Evolutionary conservation across 352 stramenopile genomes (phyloP), one percentile per base, ranked within the genome.

Genomic region (Blastocystis sp.): DNA sequence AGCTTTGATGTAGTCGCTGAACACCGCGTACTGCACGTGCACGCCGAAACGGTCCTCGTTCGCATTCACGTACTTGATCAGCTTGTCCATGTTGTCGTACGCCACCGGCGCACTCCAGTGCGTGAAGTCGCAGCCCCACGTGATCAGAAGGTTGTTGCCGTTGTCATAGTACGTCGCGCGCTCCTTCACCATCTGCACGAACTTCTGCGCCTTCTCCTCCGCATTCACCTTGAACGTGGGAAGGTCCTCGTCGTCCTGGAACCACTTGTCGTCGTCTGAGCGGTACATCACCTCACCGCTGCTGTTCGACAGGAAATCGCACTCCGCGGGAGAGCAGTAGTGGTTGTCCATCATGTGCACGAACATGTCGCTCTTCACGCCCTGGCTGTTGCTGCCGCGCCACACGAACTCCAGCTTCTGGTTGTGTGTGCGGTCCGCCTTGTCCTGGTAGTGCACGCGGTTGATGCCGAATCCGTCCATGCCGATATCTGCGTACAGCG

Each of bases 391-490:
- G 86, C 92, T 94, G 11, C 92, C 89, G 48, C 93, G 91, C 96
- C 96, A 98, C 61, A 98, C 90, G 54, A 97, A 96, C 90, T 98
- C 96, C 78, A 96, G 87, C 49, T 94, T 89, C 67, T 92, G 92
- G 73, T 92, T 90, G 4, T 90, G 88, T 36, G 92, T 95, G 18
- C 95, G 91, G 72, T 93, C 89, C 46, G 89, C 88, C 72, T 96
- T 94, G 90, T 98, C 95, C 85, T 98, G 92, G 88, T 97, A 97
- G 90, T 99, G 94, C 51, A 98, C 98, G 56, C 96, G 92, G 7
- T 94, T 96, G 89, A 97, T 97, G 88, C 97, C 98, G 0, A 98
- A 88, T 16, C 94, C 94, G 71, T 98, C 92, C 86, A 98, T 98
- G 53, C 94, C 95, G 24, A 96, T 90, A 36, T 92, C 91, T 4